Evolutionary conservation across 176 grass and related monocot species (phyloP), one percentile per base, ranked within the genome.

Genomic region (Rhynchospora breviuscula): DNA sequence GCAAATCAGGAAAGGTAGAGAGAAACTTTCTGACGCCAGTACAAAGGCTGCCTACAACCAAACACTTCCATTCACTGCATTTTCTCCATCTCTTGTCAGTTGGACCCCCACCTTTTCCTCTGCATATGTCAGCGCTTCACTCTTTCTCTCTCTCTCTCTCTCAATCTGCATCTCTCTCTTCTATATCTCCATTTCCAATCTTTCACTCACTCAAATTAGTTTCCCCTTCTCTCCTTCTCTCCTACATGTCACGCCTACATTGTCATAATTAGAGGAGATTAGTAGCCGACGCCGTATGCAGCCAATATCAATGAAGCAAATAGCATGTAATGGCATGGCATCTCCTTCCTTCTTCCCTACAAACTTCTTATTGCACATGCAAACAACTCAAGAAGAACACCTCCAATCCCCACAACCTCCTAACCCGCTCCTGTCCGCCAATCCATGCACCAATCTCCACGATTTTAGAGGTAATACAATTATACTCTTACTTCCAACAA

Each of bases 281-380:
- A 57, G 40, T 77, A 25, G 15, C 61, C 31, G 29, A 44, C 7
- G 40, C 15, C 22, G 0, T 25, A 59, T n/a, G 35, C 46, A 33
- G 3, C 62, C n/a, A 51, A 51, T 88, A 21, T 68, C 70, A 62
- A 86, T 85, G 89, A 90, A 83, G 87, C 77, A 82, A 84, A 93
- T 99, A 86, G 97, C 88, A 85, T 90, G 93, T 89, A 92, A 93
- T 92, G 93, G 92, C 64, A 92, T 93, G 89, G 81, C 86, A 77
- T 91, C 91, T 71, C 91, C 94, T 52, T 89, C 93, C 65, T 98
- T 88, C 91, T 96, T 99, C 76, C 93, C 91, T 75, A 90, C 93
- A 19, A 93, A 92, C 87, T 99, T 99, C 85, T 71, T 99, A 64
- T 84, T 95, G 74, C 96, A 90, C 78, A 93, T 99, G 88, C 93